Percentiles rank a stretch among this genome's conserved stretches.
Evolutionary conservation across 2,329 filamentous ascomycete genomes (phyloP).

Genomic region (Botryotinia globosa): DNA sequence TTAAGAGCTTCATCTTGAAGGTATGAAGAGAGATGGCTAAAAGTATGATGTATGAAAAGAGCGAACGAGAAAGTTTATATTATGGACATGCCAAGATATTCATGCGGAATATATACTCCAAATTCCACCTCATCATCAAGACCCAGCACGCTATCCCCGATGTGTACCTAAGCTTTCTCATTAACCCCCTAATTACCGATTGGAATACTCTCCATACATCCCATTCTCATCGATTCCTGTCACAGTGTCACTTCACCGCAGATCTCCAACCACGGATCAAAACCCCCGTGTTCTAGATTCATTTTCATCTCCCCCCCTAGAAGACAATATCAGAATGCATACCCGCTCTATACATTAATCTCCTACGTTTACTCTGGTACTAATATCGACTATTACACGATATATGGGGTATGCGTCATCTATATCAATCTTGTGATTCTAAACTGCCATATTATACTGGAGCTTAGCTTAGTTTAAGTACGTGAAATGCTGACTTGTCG

Average conservation of each 20-base stretch:
- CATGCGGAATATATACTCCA: background rate
- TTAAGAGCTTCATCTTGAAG: conserved; percentile 16
- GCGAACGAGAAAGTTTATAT: background rate
- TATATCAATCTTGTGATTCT: background rate
- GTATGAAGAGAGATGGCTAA: background rate
- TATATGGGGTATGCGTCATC: background rate
- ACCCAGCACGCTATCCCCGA: background rate
- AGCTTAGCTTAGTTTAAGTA: background rate
- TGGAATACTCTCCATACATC: background rate
- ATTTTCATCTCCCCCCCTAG: background rate
- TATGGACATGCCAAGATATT: background rate
- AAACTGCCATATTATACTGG: background rate
- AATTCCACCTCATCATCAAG: background rate
- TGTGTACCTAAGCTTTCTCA: background rate
- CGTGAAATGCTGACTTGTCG: background rate
- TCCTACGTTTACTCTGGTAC: background rate
- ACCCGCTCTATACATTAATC: background rate
- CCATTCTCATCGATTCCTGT: background rate
- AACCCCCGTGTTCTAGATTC: background rate
- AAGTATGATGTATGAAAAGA: background rate
- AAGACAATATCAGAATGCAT: background rate
- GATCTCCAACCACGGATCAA: background rate
- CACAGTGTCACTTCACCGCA: background rate
- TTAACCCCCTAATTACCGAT: background rate
- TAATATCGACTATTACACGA: background rate